These are phyloP conservation scores for Lactarius deliciosus DNA, from an alignment of 768 basidiomycete species.

Conservation along the genomic window DNA sequence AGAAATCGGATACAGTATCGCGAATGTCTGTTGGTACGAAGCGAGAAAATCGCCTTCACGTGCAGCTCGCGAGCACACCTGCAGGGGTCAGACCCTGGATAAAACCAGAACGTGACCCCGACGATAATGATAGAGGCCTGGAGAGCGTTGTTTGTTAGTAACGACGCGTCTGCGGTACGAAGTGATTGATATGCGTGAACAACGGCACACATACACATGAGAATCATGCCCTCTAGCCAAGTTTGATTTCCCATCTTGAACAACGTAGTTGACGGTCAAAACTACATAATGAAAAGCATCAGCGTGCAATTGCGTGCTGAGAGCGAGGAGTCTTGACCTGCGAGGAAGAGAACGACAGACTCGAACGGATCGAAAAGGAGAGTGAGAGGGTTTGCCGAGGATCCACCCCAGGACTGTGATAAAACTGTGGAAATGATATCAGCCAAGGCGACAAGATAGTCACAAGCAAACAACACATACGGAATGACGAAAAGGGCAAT, in stretches of 20 bases:
- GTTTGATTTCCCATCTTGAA: conserved; percentile 81
- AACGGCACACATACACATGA: conserved; percentile 54
- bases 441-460: neutral
- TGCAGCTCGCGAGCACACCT: conserved; percentile 20
- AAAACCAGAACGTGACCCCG: conserved; percentile 68
- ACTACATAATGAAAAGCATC: conserved; percentile 43
- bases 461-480: conserved; percentile 42
- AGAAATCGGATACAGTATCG: neutral
- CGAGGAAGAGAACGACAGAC: conserved; percentile 60
- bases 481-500: conserved; percentile 84
- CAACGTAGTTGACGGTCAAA: conserved; percentile 80
- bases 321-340: conserved; percentile 35
- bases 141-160: conserved; percentile 14
- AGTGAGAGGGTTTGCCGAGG: conserved; percentile 72
- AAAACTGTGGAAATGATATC: conserved; percentile 45
- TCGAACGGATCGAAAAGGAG: conserved; percentile 90
- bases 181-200: neutral
- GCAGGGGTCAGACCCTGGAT: conserved; percentile 36
- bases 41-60: neutral
- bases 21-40: neutral
- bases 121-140: conserved; percentile 72
- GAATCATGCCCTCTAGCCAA: conserved; percentile 76
- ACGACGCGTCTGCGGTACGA: neutral
- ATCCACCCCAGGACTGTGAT: conserved; percentile 79
- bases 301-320: conserved; percentile 1